Evolutionary conservation across 306 rosid genomes (phyloP).

Genomic region (Medicago lupulina): DNA sequence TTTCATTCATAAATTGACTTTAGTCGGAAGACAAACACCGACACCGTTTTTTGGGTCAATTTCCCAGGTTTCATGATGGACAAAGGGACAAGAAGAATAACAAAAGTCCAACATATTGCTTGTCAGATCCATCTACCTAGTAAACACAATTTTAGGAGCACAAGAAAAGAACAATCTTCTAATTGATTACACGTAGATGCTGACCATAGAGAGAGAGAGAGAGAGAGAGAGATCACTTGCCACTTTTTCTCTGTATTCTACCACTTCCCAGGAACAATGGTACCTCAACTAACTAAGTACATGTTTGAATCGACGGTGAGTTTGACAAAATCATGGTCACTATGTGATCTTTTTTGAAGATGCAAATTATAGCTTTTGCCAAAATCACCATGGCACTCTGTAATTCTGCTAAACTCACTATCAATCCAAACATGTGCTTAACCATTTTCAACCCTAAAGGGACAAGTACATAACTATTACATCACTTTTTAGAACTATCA

Average conservation of each 20-base stretch:
- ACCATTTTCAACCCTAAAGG: conserved; percentile 17
- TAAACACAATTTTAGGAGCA: conserved; percentile 29
- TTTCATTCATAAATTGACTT: background rate
- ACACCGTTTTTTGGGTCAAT: conserved; percentile 19
- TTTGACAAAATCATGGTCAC: background rate
- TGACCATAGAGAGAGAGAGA: background rate
- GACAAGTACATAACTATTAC: conserved; percentile 14
- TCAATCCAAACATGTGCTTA: background rate
- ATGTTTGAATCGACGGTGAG: background rate
- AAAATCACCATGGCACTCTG: background rate
- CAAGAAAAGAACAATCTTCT: conserved; percentile 13
- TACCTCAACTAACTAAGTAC: background rate
- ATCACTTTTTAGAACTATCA: conserved; percentile 15
- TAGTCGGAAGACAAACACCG: conserved; percentile 6
- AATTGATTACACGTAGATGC: conserved; percentile 20
- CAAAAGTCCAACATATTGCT: conserved; percentile 14
- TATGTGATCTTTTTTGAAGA: no score
- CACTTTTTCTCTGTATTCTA: conserved; percentile 25
- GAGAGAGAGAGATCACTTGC: background rate
- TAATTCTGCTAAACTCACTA: background rate
- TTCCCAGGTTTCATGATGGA: conserved; percentile 9
- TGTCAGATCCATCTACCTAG: conserved; percentile 6
- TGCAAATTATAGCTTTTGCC: background rate
- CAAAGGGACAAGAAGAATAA: conserved; percentile 9
- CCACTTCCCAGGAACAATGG: conserved; percentile 30